Evolutionary conservation across 306 rosid species (phyloP), one percentile per base, ranked within the genome.

Genomic region (Inga laurina): DNA sequence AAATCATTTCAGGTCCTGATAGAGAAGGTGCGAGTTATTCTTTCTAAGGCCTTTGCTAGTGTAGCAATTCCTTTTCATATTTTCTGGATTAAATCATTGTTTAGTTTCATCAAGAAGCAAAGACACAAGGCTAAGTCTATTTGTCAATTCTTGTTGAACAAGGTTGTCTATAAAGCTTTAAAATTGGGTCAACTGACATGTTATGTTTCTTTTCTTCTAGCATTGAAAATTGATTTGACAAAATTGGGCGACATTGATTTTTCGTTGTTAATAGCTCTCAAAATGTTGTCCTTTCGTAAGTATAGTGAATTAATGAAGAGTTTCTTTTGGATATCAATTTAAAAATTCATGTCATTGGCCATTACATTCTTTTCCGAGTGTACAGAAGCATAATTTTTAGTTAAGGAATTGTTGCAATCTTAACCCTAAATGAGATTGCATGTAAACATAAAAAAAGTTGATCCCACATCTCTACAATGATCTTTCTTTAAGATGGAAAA

Each of bases 1-100:
- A 92, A 85, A 91, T 95, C 57, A 56, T 90, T 82, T 81, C 92
- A 69, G 94, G 93, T 74, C 91, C 94, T 69, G 85, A 49, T 76
- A 82, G 78, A 80, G 90, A 92, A 88, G 97, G 97, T 93, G 30
- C 78, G 89, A 77, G 72, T 19, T 43, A 4, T 85, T 72, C 21
- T 67, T 72, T 69, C 48, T 46, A 72, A 80, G 72, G 64, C 45
- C 75, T 73, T 79, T 75, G 65, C 21, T 57, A 52, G 75, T n/a
- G 46, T 70, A 78, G 44, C 46, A 77, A 30, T 54, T 81, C 16
- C 18, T 73, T 73, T 80, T 30, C n/a, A 11, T 45, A 30, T 69
- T 72, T 83, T 48, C 59, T 32, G 35, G 74, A 70, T 45, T 61
- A 41, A 57, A 43, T 68, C 13, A 41, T 49, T 49, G 62, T 72